Base-by-base conservation (phyloP, 345 rosid genomes). In the Isatis tinctoria region DNA sequence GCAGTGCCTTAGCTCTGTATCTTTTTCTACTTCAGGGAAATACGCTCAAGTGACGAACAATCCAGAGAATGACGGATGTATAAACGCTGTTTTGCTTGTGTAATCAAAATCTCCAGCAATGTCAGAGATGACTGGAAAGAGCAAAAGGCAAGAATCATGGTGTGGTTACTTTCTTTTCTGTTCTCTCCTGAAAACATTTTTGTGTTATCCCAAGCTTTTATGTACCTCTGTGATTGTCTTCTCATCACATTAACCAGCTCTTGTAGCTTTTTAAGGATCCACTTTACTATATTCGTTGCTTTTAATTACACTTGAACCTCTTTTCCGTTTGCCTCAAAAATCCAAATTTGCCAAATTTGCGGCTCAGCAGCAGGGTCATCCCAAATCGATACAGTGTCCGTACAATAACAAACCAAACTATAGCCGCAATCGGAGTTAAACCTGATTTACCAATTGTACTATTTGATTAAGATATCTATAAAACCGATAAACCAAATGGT, bases 31-130 rank as follows among this genome's bases (percentile, higher is more conserved):
- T 86, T 74, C 90, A 93, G 96, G 98, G 24, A 94, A 95, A 71
- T 88, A 90, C 60, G 98, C 97, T n/a, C 98, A 91, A 65, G 95
- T 91, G 78, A 94, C 96, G 5, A 94, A 91, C 62, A 87, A 94
- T 75, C 98, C 97, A 6, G 97, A 94, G 85, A 85, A 85, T 16
- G 97, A 94, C 20, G 98, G 98, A 1, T 90, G 93, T 70, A 83
- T 94, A 77, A 90, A 94, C 60, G 97, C 90, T 1, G 97, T 94
- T 63, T 83, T 91, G 60, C 89, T 94, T 6, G 97, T 92, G 36
- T 95, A 79, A 84, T 52, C 69, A 75, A 27, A 47, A 61, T 78
- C 8, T 30, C 39, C 2, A 24, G 68, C 66, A 54, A 18, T 16
- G 20, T 41, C 4, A 11, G 37, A 45, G 22, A 37, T 17, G 10